Evolutionary conservation across 1,139 yeast genomes (phyloP), one percentile per base, ranked within the genome.

Genomic region (Zygosaccharomyces pseudobailii): DNA sequence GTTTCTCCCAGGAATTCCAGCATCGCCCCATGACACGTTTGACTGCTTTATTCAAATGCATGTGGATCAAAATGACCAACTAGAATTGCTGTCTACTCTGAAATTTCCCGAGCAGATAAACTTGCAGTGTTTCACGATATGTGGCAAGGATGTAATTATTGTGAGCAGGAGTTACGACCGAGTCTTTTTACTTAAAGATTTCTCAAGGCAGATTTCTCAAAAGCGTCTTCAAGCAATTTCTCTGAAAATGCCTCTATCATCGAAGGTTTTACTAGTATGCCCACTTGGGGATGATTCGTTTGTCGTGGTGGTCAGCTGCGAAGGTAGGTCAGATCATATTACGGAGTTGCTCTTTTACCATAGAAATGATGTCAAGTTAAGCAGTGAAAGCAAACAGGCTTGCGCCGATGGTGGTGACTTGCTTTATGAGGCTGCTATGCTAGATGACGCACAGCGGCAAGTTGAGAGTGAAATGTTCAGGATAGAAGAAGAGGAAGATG

Each of bases 71-170:
- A 31, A 32, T 21, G 25, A 34, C 7, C 20, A 30, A 6, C 19
- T 53, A 10, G 23, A 24, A 17, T 8, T 40, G 3, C n/a, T 43
- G 2, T 35, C 40, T 1, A 40, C 37, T 34, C 40, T 49, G 7
- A 27, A 45, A 9, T 46, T 53, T 24, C 34, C 48, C 13, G 51
- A 51, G 13, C 49, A 47, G 20, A 48, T 55, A 10, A 27, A 42
- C 9, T 25, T 48, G 1, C 45, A 39, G 28, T 50, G 49, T n/a
- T 56, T 56, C 41, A 48, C 43, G 23, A 24, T 56, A 4, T 47
- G 47, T 31, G 52, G 49, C 10, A 47, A 47, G 41, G 48, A 49
- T 27, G 45, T 54, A 19, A 39, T 54, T 10, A 41, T 53, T 10
- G 43, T 50, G n/a, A 45, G 38, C 6, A 41, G 37, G 13, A 24